Evolutionary conservation across 805 yeast genomes (phyloP).

Genomic region (Wickerhamiella nectarea): DNA sequence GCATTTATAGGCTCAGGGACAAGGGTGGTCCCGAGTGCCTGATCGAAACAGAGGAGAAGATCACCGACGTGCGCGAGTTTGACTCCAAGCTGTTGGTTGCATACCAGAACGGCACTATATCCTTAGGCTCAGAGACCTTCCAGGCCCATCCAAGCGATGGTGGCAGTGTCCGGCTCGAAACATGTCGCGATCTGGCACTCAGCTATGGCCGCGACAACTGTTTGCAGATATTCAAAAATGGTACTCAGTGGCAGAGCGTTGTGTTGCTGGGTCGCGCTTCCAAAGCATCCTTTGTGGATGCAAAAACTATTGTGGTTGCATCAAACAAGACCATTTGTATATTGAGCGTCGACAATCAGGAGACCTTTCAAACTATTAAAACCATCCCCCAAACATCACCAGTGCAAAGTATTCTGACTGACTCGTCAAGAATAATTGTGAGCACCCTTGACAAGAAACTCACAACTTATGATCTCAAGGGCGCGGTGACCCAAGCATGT

Average conservation of each 20-base stretch:
- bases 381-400: slow-evolving; percentile 38
- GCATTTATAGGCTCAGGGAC: not conserved
- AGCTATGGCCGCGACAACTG: slow-evolving; percentile 16
- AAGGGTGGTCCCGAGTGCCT: not conserved
- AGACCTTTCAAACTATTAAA: slow-evolving; percentile 30
- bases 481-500: slow-evolving; percentile 8
- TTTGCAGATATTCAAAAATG: slow-evolving; percentile 15
- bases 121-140: slow-evolving; percentile 5
- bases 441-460: slow-evolving; percentile 18
- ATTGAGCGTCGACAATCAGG: slow-evolving; percentile 22
- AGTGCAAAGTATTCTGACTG: slow-evolving; percentile 31
- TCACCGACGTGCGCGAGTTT: not conserved
- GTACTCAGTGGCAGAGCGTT: slow-evolving; percentile 38
- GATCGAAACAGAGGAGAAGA: not conserved
- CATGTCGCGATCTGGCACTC: slow-evolving; percentile 4
- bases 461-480: slow-evolving; percentile 10
- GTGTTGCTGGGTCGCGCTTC: slow-evolving; percentile 32
- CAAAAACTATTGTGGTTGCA: slow-evolving; percentile 30
- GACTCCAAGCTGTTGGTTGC: not conserved
- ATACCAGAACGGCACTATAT: slow-evolving; percentile 3
- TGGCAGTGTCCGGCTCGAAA: slow-evolving; percentile 12
- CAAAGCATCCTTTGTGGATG: slow-evolving; percentile 23
- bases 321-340: slow-evolving; percentile 52
- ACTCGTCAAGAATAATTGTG: slow-evolving; percentile 2
- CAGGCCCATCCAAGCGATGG: slow-evolving; percentile 19